Evolutionary conservation across 1,284 basidiomycete genomes (phyloP).

Genomic region (Rhodotorula mucilaginosa): DNA sequence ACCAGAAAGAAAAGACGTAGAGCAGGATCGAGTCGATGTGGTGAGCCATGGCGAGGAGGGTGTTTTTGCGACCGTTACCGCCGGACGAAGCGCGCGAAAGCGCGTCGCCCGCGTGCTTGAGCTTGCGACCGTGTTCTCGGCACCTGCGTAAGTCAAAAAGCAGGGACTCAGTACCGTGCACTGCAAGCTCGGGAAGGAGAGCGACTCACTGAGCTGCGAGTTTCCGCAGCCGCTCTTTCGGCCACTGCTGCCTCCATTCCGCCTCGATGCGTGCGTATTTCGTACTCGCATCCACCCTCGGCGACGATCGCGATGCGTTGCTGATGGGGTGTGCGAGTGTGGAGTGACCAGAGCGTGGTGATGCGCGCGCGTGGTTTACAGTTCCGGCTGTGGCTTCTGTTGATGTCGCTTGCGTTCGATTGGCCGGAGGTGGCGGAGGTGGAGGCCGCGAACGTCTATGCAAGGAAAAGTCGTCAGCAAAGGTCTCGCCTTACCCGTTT

Average conservation of each 20-base stretch:
- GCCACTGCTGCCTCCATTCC: constrained; percentile 33
- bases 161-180: background rate
- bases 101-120: constrained; percentile 48
- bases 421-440: constrained; percentile 2
- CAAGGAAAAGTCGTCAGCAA: background rate
- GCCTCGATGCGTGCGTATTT: background rate
- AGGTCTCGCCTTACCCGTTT: background rate
- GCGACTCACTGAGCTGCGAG: constrained; percentile 24
- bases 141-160: constrained; percentile 22
- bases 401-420: constrained; percentile 2
- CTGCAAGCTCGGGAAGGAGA: too few relatives aligned
- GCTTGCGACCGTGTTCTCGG: constrained; percentile 42
- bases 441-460: background rate
- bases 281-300: background rate
- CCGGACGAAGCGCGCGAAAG: constrained; percentile 18
- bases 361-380: background rate
- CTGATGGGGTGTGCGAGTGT: background rate
- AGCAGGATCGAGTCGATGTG: constrained; percentile 55
- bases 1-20: constrained; percentile 55
- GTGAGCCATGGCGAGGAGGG: constrained; percentile 49
- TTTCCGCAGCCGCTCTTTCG: constrained; percentile 33
- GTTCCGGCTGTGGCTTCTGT: background rate
- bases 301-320: background rate
- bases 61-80: constrained; percentile 2
- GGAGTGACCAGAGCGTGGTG: background rate